Conservation (phyloP, 129 eudicot species). For the Tanacetum coccineum region DNA sequence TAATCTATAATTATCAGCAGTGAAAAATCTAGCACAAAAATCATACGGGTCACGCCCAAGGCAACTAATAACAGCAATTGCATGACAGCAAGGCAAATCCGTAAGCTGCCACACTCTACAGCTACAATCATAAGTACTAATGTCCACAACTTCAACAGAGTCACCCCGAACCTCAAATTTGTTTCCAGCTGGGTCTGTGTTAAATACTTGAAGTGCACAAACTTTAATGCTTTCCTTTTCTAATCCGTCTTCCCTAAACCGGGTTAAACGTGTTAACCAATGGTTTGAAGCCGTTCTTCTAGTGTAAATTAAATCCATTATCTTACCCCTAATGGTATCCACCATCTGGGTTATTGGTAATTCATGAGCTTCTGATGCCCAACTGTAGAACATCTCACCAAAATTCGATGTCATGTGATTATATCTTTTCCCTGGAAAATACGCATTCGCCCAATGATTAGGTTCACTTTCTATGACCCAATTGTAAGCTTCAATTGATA, state of each 20-base stretch:
- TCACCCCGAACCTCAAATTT: conserved; percentile 88
- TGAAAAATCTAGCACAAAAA: conserved; percentile 66
- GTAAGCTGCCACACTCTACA: conserved; percentile 75
- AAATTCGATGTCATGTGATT: conserved; percentile 74
- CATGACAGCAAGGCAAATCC: conserved; percentile 92
- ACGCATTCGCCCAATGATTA: conserved; percentile 73
- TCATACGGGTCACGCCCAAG: conserved; percentile 58
- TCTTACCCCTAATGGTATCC: conserved; percentile 66
- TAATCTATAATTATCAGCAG: conserved; percentile 50
- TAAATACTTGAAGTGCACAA: conserved; percentile 57
- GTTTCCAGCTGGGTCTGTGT: conserved; percentile 45
- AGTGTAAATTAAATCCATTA: conserved; percentile 63
- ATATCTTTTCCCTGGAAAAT: conserved; percentile 68
- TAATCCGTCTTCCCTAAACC: conserved; percentile 69
- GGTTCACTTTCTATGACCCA: conserved; percentile 83
- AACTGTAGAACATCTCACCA: conserved; percentile 74
- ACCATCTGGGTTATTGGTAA: conserved; percentile 97
- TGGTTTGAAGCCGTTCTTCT: conserved; percentile 52
- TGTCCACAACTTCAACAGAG: conserved; percentile 60
- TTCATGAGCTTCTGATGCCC: conserved; percentile 91
- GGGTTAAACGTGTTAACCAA: conserved; percentile 79
- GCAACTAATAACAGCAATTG: conserved; percentile 68
- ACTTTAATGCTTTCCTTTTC: conserved; percentile 65
- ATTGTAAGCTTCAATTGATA: conserved; percentile 76
- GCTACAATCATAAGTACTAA: conserved; percentile 60